Percentiles rank a stretch among this genome's conserved stretches.
phyloP scores from a whole-genome alignment of 2,329 filamentous ascomycete species.

The Calonectria henricotiae region DNA sequence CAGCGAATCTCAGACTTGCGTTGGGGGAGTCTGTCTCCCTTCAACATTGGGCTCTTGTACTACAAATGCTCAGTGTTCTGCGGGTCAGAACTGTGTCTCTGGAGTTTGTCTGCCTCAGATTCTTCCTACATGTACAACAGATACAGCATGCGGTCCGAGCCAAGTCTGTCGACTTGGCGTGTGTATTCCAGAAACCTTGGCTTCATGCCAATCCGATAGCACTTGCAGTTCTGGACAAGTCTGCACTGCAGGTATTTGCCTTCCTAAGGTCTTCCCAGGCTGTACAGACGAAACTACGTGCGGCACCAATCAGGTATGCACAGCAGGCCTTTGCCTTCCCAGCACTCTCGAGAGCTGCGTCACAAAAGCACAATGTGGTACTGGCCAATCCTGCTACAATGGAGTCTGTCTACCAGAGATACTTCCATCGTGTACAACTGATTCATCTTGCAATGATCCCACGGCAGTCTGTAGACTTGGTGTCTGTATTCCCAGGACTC shows the following conservation, averaged over 20 bases:
- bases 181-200: not conserved
- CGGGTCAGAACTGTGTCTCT: constrained; percentile 4
- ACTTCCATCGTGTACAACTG: constrained; percentile 9
- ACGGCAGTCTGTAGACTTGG: constrained; percentile 21
- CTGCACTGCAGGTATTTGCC: constrained; percentile 26
- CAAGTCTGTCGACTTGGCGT: constrained; percentile 11
- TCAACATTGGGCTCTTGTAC: constrained; percentile 1
- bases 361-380: not conserved
- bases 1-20: not conserved
- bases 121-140: constrained; percentile 14
- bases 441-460: constrained; percentile 1
- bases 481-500: constrained; percentile 23
- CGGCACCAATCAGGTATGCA: constrained; percentile 11
- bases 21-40: constrained; percentile 2
- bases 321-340: constrained; percentile 15
- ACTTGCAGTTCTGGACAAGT: not conserved
- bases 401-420: constrained; percentile 24
- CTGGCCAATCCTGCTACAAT: constrained; percentile 2
- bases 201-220: not conserved
- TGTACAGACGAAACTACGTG: constrained; percentile 19
- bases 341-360: constrained; percentile 2
- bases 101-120: constrained; percentile 24
- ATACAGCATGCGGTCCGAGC: constrained; percentile 1
- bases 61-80: not conserved
- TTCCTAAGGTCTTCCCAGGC: constrained; percentile 19